phyloP scores from a whole-genome alignment of 257 asterid species.

The Solanum peruvianum region DNA sequence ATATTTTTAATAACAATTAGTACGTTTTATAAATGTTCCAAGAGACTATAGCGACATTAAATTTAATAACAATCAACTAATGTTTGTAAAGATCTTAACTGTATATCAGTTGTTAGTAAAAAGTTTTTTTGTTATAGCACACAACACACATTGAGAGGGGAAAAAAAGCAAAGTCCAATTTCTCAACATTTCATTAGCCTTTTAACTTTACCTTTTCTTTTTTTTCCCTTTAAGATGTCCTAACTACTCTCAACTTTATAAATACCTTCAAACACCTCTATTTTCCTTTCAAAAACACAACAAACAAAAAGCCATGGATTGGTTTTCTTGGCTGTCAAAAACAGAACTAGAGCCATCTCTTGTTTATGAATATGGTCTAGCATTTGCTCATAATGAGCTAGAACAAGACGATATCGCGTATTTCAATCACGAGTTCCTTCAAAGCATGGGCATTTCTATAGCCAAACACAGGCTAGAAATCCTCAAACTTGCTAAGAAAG shows the following conservation, averaged over 20 bases:
- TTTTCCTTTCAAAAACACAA: not conserved
- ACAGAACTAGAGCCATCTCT: conserved; percentile 33
- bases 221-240: not conserved
- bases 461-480: conserved; percentile 72
- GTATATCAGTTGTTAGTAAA: no score
- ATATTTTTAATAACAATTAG: no score
- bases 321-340: conserved; percentile 46
- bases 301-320: conserved; percentile 17
- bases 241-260: not conserved
- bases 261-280: not conserved
- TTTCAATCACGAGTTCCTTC: conserved; percentile 41
- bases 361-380: conserved; percentile 27
- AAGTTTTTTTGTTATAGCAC: fast-evolving
- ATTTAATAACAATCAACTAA: fast-evolving
- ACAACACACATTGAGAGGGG: no score
- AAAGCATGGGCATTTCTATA: conserved; percentile 38
- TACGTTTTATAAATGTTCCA: fast-evolving
- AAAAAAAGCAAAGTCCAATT: not conserved
- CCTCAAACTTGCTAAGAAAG: conserved; percentile 49
- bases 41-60: fast-evolving
- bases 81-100: fast-evolving
- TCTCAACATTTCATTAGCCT: not conserved
- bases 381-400: conserved; percentile 36
- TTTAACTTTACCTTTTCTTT: not conserved
- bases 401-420: conserved; percentile 34